A percentile compares a stretch with the other conserved stretches of the same genome.
These are phyloP conservation scores for Leccinum longicurvipes DNA, from an alignment of 768 basidiomycete genomes.

Conservation along the genomic window DNA sequence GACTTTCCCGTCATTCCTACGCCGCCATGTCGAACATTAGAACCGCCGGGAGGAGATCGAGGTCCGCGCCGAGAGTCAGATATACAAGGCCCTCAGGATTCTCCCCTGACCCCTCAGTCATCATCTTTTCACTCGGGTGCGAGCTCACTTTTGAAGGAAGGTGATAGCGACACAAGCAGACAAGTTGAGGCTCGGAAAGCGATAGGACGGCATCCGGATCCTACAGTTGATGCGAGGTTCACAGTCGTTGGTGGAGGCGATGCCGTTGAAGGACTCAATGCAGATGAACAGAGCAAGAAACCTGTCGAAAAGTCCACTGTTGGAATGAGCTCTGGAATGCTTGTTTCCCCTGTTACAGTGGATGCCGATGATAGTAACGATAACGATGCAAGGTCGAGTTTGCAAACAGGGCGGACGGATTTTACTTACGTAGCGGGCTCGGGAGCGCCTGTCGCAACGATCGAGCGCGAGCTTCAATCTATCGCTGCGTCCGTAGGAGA, in stretches of 20 bases:
- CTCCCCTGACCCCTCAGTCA: conserved; percentile 3
- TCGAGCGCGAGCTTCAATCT: not conserved
- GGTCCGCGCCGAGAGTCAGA: not conserved
- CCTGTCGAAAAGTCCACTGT: not conserved
- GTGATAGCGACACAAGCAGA: not conserved
- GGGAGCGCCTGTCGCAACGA: not conserved
- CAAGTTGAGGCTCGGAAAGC: not conserved
- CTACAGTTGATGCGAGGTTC: not conserved
- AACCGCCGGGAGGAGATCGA: not conserved
- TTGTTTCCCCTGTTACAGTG: not conserved
- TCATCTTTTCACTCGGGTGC: not conserved
- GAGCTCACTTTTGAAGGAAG: not conserved
- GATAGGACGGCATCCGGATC: not conserved
- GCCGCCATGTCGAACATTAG: not conserved
- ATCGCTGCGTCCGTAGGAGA: not conserved
- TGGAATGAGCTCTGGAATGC: not conserved
- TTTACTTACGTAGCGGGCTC: not conserved
- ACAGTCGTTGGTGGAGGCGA: not conserved
- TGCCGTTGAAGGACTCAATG: not conserved
- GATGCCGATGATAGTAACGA: not conserved
- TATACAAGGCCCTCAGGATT: not conserved
- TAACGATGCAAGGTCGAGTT: not conserved
- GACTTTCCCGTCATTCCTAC: conserved; percentile 2
- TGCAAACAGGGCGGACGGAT: not conserved
- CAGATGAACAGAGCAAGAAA: not conserved